These are phyloP conservation scores for Kwoniella europaea DNA, from an alignment of 768 basidiomycete species.

Conservation along the genomic window DNA sequence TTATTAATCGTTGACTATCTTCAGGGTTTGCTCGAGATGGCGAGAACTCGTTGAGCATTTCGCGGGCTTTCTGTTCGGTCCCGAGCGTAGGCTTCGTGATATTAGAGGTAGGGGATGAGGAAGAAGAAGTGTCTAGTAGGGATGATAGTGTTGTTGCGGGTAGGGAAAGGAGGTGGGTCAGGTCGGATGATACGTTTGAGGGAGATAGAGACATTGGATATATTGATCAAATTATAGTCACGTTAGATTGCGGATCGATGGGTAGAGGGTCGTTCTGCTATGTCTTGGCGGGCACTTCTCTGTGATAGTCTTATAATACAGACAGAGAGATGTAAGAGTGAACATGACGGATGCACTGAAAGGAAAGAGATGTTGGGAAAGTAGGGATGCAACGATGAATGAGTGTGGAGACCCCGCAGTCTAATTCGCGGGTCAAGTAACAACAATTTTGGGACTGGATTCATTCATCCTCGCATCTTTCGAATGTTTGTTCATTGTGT, in stretches of 20 bases:
- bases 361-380: too few relatives aligned
- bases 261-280: too few relatives aligned
- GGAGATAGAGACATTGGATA: conserved; percentile 5
- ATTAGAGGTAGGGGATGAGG: background rate
- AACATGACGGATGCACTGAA: too few relatives aligned
- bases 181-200: conserved; percentile 13
- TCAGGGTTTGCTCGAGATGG: conserved; percentile 1
- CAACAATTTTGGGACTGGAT: too few relatives aligned
- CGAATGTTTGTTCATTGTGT: too few relatives aligned
- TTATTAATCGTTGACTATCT: conserved; percentile 21
- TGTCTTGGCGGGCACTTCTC: too few relatives aligned
- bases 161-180: conserved; percentile 10
- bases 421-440: too few relatives aligned
- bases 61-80: background rate
- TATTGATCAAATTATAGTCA: too few relatives aligned
- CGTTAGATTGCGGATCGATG: too few relatives aligned
- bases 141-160: background rate
- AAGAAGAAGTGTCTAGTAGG: background rate
- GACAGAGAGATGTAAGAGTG: too few relatives aligned
- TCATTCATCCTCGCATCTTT: too few relatives aligned
- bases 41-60: conserved; percentile 7
- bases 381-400: background rate
- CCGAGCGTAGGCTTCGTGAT: background rate
- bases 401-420: background rate
- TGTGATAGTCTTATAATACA: too few relatives aligned